These are phyloP conservation scores for Coniochaeta sp. DNA, from an alignment of 2,329 filamentous ascomycete genomes.

Conservation along the genomic window DNA sequence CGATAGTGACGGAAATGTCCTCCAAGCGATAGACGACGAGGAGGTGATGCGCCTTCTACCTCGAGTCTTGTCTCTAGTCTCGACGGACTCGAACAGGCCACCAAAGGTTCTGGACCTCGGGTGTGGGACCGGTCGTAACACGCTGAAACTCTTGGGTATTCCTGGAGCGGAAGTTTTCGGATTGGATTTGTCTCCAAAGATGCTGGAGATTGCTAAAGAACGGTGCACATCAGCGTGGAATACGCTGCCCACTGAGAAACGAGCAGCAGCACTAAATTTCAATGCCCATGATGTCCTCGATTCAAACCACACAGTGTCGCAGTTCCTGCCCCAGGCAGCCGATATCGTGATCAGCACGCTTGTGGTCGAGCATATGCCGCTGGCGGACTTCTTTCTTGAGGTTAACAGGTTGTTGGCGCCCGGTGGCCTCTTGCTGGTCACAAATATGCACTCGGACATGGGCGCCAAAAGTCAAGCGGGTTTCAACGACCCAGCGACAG, in stretches of 20 bases:
- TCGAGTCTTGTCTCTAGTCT: constrained; percentile 29
- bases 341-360: constrained; percentile 51
- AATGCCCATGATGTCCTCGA: constrained; percentile 28
- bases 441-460: constrained; percentile 64
- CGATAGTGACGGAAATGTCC: constrained; percentile 59
- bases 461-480: constrained; percentile 51
- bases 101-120: constrained; percentile 51
- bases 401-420: constrained; percentile 34
- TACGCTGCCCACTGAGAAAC: background rate
- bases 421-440: constrained; percentile 47
- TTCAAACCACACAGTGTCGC: background rate
- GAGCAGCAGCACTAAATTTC: constrained; percentile 21
- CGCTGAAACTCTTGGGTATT: constrained; percentile 37
- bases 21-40: constrained; percentile 54
- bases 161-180: constrained; percentile 34
- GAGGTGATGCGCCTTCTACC: constrained; percentile 46
- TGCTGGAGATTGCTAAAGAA: constrained; percentile 46
- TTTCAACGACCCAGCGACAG: constrained; percentile 45
- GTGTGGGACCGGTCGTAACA: constrained; percentile 59
- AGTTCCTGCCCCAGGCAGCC: constrained; percentile 27
- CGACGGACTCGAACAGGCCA: constrained; percentile 11
- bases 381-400: constrained; percentile 39
- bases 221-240: background rate
- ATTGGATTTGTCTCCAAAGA: constrained; percentile 47
- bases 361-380: constrained; percentile 56